Conservation (phyloP, 768 basidiomycete genomes). For the Lactarius tabidus region DNA sequence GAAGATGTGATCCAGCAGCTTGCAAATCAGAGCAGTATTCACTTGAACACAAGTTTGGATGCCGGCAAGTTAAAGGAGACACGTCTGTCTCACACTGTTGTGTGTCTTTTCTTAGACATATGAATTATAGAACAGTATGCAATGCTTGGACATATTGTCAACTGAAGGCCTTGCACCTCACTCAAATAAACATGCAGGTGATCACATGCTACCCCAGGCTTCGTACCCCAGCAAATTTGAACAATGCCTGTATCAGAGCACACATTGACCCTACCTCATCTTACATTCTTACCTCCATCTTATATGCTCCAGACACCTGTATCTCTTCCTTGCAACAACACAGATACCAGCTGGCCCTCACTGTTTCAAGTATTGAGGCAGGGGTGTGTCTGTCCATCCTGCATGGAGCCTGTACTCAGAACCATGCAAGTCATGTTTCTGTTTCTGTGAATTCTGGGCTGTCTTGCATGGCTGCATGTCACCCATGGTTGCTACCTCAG, state of each 20-base stretch:
- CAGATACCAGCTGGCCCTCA: too few relatives aligned
- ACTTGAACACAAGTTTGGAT: too few relatives aligned
- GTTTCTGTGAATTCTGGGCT: too few relatives aligned
- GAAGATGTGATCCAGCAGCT: conserved; percentile 73
- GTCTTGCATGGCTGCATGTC: background rate
- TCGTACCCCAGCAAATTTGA: background rate
- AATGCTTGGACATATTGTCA: background rate
- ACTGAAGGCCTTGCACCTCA: background rate
- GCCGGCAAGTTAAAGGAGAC: conserved; percentile 73
- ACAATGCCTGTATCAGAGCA: background rate
- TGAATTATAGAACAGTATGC: conserved; percentile 15
- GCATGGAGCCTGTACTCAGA: too few relatives aligned
- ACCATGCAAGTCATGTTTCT: too few relatives aligned
- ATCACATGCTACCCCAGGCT: background rate
- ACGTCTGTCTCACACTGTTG: conserved; percentile 11
- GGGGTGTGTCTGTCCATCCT: too few relatives aligned
- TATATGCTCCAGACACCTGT: too few relatives aligned
- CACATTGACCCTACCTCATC: background rate
- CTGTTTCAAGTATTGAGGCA: too few relatives aligned
- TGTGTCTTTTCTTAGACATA: background rate
- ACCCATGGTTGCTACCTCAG: background rate
- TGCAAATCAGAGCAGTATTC: conserved; percentile 79
- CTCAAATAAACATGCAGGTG: conserved; percentile 6
- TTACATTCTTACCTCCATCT: too few relatives aligned
- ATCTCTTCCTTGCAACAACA: too few relatives aligned